phyloP scores from a whole-genome alignment of 768 basidiomycete species.

The Agaricus sinodeliciosus region DNA sequence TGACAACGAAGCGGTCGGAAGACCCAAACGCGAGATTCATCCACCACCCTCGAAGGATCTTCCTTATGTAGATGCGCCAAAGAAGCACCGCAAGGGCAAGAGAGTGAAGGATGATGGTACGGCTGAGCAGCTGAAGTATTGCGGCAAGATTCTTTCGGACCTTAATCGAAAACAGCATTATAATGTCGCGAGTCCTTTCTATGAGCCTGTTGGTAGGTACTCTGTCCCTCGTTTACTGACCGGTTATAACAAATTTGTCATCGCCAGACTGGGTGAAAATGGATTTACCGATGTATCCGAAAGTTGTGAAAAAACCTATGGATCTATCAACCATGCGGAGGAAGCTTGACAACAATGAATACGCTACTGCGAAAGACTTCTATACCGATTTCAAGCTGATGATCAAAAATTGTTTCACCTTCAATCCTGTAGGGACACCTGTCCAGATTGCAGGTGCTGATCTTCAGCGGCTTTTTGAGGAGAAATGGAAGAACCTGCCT shows the following conservation, averaged over 20 bases:
- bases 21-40: conserved; percentile 98
- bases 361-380: conserved; percentile 73
- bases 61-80: conserved; percentile 71
- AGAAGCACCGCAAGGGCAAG: conserved; percentile 61
- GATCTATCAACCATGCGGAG: conserved; percentile 84
- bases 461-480: conserved; percentile 83
- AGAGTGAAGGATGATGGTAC: conserved; percentile 58
- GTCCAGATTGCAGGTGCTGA: conserved; percentile 85
- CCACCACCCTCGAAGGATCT: conserved; percentile 91
- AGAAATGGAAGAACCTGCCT: conserved; percentile 84
- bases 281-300: conserved; percentile 79
- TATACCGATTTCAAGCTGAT: conserved; percentile 90
- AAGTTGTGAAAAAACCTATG: conserved; percentile 92
- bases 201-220: conserved; percentile 86
- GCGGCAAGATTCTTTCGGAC: conserved; percentile 66
- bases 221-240: conserved; percentile 6
- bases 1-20: conserved; percentile 51
- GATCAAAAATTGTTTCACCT: conserved; percentile 89
- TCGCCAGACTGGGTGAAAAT: conserved; percentile 67
- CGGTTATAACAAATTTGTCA: conserved; percentile 8
- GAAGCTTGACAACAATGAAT: conserved; percentile 76
- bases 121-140: conserved; percentile 81
- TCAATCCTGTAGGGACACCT: conserved; percentile 84
- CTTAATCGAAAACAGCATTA: conserved; percentile 76
- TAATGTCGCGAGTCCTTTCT: conserved; percentile 73